Evolutionary conservation across 768 basidiomycete species (phyloP).

Genomic region (Dentipellis sp.): DNA sequence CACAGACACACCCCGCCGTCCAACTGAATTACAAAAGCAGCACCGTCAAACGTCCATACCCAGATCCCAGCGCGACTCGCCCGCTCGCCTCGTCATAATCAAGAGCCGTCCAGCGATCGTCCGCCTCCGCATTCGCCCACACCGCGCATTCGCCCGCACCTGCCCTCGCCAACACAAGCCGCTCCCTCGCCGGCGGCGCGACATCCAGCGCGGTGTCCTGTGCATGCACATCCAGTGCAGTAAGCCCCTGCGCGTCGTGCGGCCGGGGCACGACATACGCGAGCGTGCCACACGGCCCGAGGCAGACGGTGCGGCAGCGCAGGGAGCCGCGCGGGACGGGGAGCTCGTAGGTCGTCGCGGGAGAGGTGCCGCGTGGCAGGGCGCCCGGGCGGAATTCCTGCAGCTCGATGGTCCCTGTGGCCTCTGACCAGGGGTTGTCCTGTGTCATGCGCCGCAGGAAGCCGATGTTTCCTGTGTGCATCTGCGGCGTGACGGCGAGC

Average conservation of each 20-base stretch:
- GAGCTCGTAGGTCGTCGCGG: background rate
- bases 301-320: constrained; percentile 29
- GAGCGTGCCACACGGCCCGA: constrained; percentile 47
- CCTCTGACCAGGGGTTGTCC: background rate
- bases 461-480: background rate
- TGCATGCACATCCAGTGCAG: background rate
- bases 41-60: constrained; percentile 36
- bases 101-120: constrained; percentile 43
- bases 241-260: constrained; percentile 40
- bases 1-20: no score
- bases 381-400: background rate
- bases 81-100: constrained; percentile 56
- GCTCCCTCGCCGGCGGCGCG: background rate
- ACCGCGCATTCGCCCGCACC: constrained; percentile 21
- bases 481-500: no score
- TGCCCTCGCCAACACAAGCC: constrained; percentile 7
- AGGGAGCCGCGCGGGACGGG: constrained; percentile 21
- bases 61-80: constrained; percentile 42
- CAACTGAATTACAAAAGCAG: constrained; percentile 23
- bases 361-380: background rate
- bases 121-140: constrained; percentile 22
- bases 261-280: constrained; percentile 63
- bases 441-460: background rate
- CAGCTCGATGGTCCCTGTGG: background rate
- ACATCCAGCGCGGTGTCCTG: no score